Conservation (phyloP, 2,329 filamentous ascomycete genomes). For the Lasiodiplodia gonubiensis region DNA sequence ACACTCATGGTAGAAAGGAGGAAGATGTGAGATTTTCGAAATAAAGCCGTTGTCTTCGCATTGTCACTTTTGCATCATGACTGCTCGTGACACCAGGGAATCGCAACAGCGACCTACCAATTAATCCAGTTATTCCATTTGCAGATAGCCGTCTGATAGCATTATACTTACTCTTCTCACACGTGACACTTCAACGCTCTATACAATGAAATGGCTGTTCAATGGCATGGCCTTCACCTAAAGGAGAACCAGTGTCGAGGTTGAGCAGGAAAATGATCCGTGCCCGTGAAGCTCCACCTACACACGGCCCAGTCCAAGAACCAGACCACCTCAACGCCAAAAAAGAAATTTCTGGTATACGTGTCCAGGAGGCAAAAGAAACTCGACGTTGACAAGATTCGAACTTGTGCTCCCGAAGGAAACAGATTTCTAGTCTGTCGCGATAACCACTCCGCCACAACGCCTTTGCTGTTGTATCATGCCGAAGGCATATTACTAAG, state of each 20-base stretch:
- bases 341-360: neutral
- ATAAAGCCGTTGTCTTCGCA: neutral
- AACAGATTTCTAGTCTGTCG: conserved; percentile 1
- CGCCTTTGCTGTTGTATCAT: neutral
- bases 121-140: neutral
- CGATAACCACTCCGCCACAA: neutral
- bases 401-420: neutral
- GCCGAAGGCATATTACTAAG: neutral
- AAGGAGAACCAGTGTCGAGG: neutral
- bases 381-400: neutral
- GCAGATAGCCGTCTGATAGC: neutral
- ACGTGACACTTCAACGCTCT: neutral
- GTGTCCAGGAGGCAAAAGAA: neutral
- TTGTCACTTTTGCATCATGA: neutral
- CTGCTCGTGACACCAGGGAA: too few relatives aligned
- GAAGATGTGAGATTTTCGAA: neutral
- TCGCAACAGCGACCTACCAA: too few relatives aligned
- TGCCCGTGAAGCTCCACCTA: neutral
- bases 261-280: neutral
- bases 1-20: neutral
- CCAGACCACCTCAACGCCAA: neutral
- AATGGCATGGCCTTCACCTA: neutral
- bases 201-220: neutral
- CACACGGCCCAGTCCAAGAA: neutral
- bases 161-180: neutral